Evolutionary conservation across 1,139 yeast genomes (phyloP).

Genomic region (Geotrichum cucujoidarum): DNA sequence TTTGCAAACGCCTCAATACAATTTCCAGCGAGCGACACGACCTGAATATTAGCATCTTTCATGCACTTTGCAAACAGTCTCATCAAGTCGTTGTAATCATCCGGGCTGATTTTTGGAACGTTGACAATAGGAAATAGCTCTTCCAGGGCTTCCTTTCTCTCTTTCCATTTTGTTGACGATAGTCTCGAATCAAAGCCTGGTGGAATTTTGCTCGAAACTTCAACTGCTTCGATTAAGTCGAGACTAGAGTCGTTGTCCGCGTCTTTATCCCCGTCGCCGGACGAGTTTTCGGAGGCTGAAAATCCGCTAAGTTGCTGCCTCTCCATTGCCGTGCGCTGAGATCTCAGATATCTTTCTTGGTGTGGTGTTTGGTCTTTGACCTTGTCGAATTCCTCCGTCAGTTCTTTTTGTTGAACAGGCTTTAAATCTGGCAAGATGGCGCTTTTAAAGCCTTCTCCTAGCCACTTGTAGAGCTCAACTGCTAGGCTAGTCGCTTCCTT

Average conservation of each 20-base stretch:
- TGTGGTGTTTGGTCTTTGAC: slow-evolving; percentile 45
- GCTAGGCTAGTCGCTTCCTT: slow-evolving; percentile 68
- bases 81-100: slow-evolving; percentile 61
- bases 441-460: slow-evolving; percentile 60
- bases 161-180: slow-evolving; percentile 78
- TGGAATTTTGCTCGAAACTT: slow-evolving; percentile 64
- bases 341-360: slow-evolving; percentile 55
- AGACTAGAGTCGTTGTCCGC: slow-evolving; percentile 44
- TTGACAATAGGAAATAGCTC: slow-evolving; percentile 52
- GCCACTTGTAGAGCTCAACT: slow-evolving; percentile 69
- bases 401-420: slow-evolving; percentile 88
- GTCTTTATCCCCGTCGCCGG: slow-evolving; percentile 42
- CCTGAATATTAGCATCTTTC: slow-evolving; percentile 87
- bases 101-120: slow-evolving; percentile 46
- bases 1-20: slow-evolving; percentile 58
- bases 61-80: slow-evolving; percentile 64
- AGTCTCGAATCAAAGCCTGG: slow-evolving; percentile 52
- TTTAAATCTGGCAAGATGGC: slow-evolving; percentile 67
- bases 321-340: slow-evolving; percentile 44
- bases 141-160: slow-evolving; percentile 79
- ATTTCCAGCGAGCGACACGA: slow-evolving; percentile 74
- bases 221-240: slow-evolving; percentile 53
- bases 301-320: slow-evolving; percentile 27
- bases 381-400: slow-evolving; percentile 60
- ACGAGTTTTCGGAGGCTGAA: slow-evolving; percentile 39